Conservation (phyloP, 1,284 basidiomycete genomes). For the Mycosarcoma mackinlayi region DNA sequence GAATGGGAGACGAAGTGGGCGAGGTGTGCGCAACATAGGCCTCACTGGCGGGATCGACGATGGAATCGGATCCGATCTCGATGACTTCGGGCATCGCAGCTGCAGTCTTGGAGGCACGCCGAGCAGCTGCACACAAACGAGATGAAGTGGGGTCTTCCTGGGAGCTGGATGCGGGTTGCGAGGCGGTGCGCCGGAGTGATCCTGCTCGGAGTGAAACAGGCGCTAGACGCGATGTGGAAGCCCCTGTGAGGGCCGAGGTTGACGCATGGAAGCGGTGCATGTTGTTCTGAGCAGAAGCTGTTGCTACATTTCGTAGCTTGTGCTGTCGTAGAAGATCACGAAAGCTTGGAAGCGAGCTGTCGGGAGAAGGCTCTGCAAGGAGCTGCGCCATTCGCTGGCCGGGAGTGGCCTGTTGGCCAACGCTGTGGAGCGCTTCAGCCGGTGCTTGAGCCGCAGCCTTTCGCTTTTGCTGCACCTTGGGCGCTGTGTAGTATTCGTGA, state of each 20-base stretch:
- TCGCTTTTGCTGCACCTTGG: not conserved
- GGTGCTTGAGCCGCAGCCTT: not conserved
- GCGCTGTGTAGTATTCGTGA: not conserved
- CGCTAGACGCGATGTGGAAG: constrained; percentile 4
- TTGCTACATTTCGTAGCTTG: not conserved
- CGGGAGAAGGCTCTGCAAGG: constrained; percentile 31
- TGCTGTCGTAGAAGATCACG: constrained; percentile 25
- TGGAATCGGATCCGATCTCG: constrained; percentile 39
- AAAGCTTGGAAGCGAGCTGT: constrained; percentile 36
- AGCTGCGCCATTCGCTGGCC: constrained; percentile 21
- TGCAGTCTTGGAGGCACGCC: constrained; percentile 8
- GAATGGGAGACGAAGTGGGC: constrained; percentile 31
- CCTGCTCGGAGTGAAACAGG: constrained; percentile 15
- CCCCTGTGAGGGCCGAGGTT: not conserved
- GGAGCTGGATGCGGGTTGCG: constrained; percentile 33
- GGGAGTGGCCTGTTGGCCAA: constrained; percentile 5
- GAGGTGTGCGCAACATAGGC: constrained; percentile 1
- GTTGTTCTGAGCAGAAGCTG: not conserved
- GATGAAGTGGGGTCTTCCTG: constrained; percentile 32
- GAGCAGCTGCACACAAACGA: constrained; percentile 4
- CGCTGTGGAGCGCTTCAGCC: not conserved
- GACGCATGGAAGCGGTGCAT: not conserved
- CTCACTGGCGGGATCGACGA: constrained; percentile 35
- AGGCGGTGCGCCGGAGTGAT: constrained; percentile 31
- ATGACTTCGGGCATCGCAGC: constrained; percentile 29